These are phyloP conservation scores for Collybia sp. DNA, from an alignment of 768 basidiomycete genomes.

Conservation along the genomic window DNA sequence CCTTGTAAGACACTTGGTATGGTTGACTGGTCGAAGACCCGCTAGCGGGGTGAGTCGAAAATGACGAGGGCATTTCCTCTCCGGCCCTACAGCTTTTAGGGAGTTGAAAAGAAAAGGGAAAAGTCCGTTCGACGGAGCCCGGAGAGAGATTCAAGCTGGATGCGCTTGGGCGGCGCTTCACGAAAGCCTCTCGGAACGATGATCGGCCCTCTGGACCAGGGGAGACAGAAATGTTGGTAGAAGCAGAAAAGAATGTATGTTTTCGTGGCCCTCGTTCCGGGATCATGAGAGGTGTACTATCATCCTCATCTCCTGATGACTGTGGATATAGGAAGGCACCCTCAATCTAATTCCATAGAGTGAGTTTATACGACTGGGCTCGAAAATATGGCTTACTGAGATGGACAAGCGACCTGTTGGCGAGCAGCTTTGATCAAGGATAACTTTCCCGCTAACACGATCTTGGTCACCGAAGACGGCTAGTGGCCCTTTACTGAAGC, in stretches of 20 bases:
- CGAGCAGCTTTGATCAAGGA: constrained; percentile 46
- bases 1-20: constrained; percentile 46
- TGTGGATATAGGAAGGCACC: constrained; percentile 49
- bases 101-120: constrained; percentile 52
- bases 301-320: constrained; percentile 19
- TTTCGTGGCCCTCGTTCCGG: constrained; percentile 20
- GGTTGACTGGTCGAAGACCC: constrained; percentile 14
- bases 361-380: neutral
- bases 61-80: constrained; percentile 62
- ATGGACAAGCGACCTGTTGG: constrained; percentile 55
- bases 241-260: constrained; percentile 48
- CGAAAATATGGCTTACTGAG: constrained; percentile 34
- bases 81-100: constrained; percentile 43
- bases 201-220: constrained; percentile 21
- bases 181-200: constrained; percentile 38
- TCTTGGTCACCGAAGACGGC: constrained; percentile 62
- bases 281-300: constrained; percentile 7
- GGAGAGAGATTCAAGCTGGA: constrained; percentile 29
- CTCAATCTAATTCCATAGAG: constrained; percentile 44
- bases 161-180: constrained; percentile 40
- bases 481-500: constrained; percentile 23
- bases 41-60: constrained; percentile 32
- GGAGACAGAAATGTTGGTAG: constrained; percentile 37
- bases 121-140: constrained; percentile 31
- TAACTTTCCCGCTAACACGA: constrained; percentile 54